phyloP scores from a whole-genome alignment of 2,329 filamentous ascomycete genomes.

The Cryoendolithus antarcticus region DNA sequence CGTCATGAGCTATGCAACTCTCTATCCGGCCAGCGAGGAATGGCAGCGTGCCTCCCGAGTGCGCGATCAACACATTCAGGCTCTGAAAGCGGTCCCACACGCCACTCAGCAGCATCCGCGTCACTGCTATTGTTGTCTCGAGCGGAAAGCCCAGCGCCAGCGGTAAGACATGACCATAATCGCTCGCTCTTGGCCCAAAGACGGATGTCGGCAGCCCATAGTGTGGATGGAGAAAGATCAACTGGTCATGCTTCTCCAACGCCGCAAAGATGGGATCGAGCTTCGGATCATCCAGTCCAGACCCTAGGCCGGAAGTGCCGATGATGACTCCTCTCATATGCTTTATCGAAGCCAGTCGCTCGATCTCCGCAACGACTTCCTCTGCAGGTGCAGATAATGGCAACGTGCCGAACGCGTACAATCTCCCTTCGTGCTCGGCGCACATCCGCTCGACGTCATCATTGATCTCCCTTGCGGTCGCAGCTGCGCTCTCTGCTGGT shows the following conservation, averaged over 20 bases:
- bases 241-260: constrained; percentile 50
- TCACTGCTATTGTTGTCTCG: constrained; percentile 83
- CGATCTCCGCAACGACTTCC: constrained; percentile 53
- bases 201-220: constrained; percentile 74
- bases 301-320: constrained; percentile 69
- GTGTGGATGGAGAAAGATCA: constrained; percentile 82
- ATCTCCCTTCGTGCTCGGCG: constrained; percentile 47
- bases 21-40: constrained; percentile 83
- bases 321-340: constrained; percentile 78
- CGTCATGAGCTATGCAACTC: constrained; percentile 75
- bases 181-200: constrained; percentile 60
- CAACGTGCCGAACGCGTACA: constrained; percentile 75
- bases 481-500: constrained; percentile 44
- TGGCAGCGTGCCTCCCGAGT: constrained; percentile 78
- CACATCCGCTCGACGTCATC: constrained; percentile 66
- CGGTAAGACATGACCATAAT: constrained; percentile 78
- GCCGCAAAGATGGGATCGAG: constrained; percentile 62
- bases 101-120: constrained; percentile 74
- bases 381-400: constrained; percentile 57
- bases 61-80: constrained; percentile 66
- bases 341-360: constrained; percentile 46
- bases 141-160: constrained; percentile 79
- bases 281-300: constrained; percentile 64
- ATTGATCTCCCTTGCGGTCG: constrained; percentile 59
- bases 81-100: constrained; percentile 65